Percentiles rank a stretch among this genome's conserved stretches.
These are phyloP conservation scores for Venturiaceae sp. DNA, from an alignment of 2,329 filamentous ascomycete genomes.

Conservation along the genomic window DNA sequence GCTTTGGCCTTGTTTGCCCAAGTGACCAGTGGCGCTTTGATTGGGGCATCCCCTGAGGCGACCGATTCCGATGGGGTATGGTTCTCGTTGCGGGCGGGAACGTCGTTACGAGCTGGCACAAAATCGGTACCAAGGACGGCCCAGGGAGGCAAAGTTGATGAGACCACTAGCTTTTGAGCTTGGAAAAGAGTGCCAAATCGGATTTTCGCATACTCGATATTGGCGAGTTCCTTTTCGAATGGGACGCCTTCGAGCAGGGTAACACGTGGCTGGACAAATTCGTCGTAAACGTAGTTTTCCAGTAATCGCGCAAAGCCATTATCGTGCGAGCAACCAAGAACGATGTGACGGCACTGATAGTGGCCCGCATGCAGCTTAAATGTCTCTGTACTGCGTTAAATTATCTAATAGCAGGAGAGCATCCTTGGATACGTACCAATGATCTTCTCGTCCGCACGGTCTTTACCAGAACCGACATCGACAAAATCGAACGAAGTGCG, in stretches of 20 bases:
- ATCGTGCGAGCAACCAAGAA: slow-evolving; percentile 50
- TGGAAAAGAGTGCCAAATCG: slow-evolving; percentile 46
- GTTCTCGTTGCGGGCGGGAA: not conserved
- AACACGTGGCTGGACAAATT: slow-evolving; percentile 35
- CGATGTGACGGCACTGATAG: slow-evolving; percentile 50
- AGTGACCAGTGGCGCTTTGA: not conserved
- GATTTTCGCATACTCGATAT: slow-evolving; percentile 35
- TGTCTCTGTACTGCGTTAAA: slow-evolving; percentile 29
- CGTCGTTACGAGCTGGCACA: not conserved
- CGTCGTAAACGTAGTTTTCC: slow-evolving; percentile 37
- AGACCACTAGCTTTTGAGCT: slow-evolving; percentile 10
- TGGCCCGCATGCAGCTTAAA: slow-evolving; percentile 47
- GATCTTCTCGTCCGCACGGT: slow-evolving; percentile 38
- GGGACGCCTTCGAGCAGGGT: slow-evolving; percentile 47
- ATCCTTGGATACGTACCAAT: slow-evolving; percentile 23
- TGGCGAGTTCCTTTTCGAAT: slow-evolving; percentile 42
- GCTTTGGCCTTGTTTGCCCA: slow-evolving; percentile 1
- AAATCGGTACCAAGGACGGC: not conserved
- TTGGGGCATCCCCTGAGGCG: not conserved
- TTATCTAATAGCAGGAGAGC: slow-evolving; percentile 9
- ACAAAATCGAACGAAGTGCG: slow-evolving; percentile 41
- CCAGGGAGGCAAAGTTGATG: not conserved
- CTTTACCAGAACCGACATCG: slow-evolving; percentile 35
- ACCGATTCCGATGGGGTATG: slow-evolving; percentile 1
- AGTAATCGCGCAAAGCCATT: slow-evolving; percentile 44